phyloP scores from a whole-genome alignment of 495 filamentous ascomycete genomes.

The Corynascus novoguineensis region DNA sequence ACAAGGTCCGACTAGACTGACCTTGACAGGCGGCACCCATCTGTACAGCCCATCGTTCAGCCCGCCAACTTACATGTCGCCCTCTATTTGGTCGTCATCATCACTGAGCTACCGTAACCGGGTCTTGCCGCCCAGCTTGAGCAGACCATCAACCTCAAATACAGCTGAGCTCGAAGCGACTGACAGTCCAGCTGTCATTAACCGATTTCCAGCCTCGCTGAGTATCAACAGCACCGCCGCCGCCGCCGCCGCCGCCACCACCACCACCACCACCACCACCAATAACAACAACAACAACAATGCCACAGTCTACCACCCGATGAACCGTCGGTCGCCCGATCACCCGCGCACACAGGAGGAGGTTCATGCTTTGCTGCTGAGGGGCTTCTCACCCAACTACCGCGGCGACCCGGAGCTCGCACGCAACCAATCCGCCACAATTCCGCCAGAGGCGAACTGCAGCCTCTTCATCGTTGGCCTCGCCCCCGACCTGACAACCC shows the following conservation, averaged over 20 bases:
- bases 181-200: too few species aligned
- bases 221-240: not conserved
- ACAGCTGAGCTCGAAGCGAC: too few species aligned
- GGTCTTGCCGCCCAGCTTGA: too few species aligned
- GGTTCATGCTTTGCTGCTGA: conserved; percentile 14
- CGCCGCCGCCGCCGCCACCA: not conserved
- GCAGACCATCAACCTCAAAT: too few species aligned
- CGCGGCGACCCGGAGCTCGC: conserved; percentile 28
- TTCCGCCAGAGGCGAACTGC: conserved; percentile 30
- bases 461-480: conserved; percentile 36
- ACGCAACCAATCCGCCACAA: conserved; percentile 31
- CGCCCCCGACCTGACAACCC: conserved; percentile 25
- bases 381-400: conserved; percentile 31
- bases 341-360: not conserved
- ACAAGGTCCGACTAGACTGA: not conserved
- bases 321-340: conserved; percentile 8
- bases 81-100: too few species aligned
- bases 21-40: not conserved
- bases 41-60: not conserved
- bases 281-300: not conserved
- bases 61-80: too few species aligned
- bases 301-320: conserved; percentile 16
- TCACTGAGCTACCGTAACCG: too few species aligned
- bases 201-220: not conserved
- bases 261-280: not conserved